phyloP scores from a whole-genome alignment of 129 eudicot genomes.

The Arctium lappa region DNA sequence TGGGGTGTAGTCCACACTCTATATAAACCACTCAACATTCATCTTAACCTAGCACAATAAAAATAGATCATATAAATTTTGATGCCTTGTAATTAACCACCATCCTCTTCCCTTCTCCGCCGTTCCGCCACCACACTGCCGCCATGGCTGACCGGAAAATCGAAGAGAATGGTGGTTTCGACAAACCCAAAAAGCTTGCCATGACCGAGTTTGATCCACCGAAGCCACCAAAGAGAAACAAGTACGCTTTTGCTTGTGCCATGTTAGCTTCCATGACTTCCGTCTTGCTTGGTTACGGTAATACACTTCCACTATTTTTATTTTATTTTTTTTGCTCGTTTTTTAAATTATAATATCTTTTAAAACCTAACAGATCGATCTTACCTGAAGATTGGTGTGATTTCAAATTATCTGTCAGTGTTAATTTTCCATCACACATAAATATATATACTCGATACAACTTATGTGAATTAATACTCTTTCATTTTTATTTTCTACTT shows the following conservation, averaged over 20 bases:
- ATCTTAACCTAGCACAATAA: conserved; percentile 12
- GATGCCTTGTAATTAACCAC: conserved; percentile 17
- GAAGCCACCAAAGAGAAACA: conserved; percentile 47
- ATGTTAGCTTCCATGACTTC: conserved; percentile 72
- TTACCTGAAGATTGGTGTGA: neutral
- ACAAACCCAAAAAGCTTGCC: conserved; percentile 20
- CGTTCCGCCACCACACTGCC: conserved; percentile 1
- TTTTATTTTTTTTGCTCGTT: neutral
- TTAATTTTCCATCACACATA: neutral
- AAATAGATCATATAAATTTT: neutral
- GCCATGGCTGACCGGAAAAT: conserved; percentile 40
- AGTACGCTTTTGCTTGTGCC: conserved; percentile 58
- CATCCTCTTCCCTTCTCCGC: neutral
- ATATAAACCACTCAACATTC: conserved; percentile 29
- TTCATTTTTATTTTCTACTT: no score
- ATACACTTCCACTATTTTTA: neutral
- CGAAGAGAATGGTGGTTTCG: conserved; percentile 22
- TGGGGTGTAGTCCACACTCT: conserved; percentile 15
- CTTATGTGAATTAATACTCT: neutral
- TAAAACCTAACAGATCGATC: neutral
- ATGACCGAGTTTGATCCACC: conserved; percentile 46
- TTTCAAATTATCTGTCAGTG: neutral
- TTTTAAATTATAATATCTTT: neutral
- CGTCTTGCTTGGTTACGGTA: conserved; percentile 67
- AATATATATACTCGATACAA: neutral